Conservation (phyloP, 305 asterid genomes). For the Plantago lanceolata region DNA sequence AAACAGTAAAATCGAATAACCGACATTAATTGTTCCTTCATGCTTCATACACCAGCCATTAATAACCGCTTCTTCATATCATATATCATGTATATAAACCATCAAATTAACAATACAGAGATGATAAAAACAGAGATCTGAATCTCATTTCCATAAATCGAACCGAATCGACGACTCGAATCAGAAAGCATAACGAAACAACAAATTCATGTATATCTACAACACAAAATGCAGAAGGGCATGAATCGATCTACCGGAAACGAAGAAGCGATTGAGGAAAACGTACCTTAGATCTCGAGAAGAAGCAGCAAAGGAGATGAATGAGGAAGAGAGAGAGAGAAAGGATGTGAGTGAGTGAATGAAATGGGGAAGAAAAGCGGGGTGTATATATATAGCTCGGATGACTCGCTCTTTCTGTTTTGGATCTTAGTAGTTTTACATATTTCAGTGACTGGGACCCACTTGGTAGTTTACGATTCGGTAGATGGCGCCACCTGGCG, state of each 20-base stretch:
- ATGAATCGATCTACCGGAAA: too few relatives aligned
- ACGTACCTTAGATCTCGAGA: too few relatives aligned
- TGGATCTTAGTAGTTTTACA: background rate
- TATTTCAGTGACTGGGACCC: background rate
- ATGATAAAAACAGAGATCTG: background rate
- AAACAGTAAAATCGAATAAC: background rate
- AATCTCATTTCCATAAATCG: background rate
- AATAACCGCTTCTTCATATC: background rate
- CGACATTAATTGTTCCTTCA: background rate
- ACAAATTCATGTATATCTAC: too few relatives aligned
- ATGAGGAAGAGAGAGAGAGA: too few relatives aligned
- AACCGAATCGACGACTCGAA: background rate
- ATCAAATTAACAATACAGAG: background rate
- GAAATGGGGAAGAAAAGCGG: background rate
- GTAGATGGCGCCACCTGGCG: background rate
- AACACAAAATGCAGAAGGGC: too few relatives aligned
- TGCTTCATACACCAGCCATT: background rate
- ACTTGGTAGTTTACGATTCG: background rate
- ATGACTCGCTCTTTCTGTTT: slow-evolving; percentile 10
- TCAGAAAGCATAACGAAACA: background rate
- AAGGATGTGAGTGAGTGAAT: too few relatives aligned
- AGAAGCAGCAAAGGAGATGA: too few relatives aligned
- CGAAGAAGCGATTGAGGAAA: too few relatives aligned
- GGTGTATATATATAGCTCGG: slow-evolving; percentile 8
- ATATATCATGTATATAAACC: background rate